Evolutionary conservation across 228 moss, liverwort and hornwort genomes (phyloP), one percentile per base, ranked within the genome.

Genomic region (Sphagnum fallax): DNA sequence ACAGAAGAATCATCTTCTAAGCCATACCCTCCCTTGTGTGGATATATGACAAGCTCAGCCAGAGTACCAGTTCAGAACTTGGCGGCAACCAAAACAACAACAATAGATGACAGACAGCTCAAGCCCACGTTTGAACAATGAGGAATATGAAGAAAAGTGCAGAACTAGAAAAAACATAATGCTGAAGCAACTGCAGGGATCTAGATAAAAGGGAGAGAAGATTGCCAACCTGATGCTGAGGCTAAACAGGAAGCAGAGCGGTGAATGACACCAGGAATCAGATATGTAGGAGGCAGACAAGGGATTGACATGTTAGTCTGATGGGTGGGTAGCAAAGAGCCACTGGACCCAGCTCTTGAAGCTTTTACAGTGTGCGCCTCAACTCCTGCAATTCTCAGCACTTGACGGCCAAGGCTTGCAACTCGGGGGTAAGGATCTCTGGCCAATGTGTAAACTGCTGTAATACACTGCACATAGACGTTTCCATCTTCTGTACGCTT

Each of bases 381-480:
- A 67, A 86, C 79, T 69, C 86, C 86, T 48, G 80, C 64, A 50
- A 74, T 69, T 4, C 82, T 79, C 53, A 86, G 76, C 71, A 82
- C 82, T 70, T 82, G 86, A 32, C 86, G 75, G 53, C 86, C 86
- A 72, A 86, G 72, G 64, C 82, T 80, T 70, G 86, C 86, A 10
- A 86, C 86, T 65, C 79, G 79, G 58, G 82, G 86, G 5, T 82
- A 79, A 50, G 86, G 86, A 52, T 86, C 86, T 64, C 86, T 75
- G 60, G 82, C 77, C 70, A 86, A 73, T 50, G 75, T 75, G 70
- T 86, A 82, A 51, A 73, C 78, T 65, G 82, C 86, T 5, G 82
- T 80, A 77, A 86, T 77, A 75, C 82, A 86, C 73, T 82, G 86
- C 72, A 86, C 82, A 82, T 82, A 86, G 4, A 82, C 65, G n/a